Evolutionary conservation across 352 stramenopile species (phyloP).

Genomic region (Globisporangium cederbergense): DNA sequence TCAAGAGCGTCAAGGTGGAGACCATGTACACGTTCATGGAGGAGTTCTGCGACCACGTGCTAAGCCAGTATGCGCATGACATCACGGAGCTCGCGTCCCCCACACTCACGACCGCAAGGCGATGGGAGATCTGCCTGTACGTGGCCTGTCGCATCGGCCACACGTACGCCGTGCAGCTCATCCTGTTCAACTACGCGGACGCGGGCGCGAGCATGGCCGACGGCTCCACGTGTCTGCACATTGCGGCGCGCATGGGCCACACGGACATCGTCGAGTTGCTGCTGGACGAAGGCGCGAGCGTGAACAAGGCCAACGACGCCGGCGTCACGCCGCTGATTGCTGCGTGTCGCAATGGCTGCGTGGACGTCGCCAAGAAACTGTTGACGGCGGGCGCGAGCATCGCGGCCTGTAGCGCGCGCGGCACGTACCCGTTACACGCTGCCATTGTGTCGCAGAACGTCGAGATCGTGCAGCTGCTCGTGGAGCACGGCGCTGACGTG

Average conservation of each 20-base stretch:
- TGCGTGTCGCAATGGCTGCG: slow-evolving; percentile 60
- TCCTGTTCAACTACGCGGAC: slow-evolving; percentile 73
- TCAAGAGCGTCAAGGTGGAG: slow-evolving; percentile 58
- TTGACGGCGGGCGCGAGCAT: slow-evolving; percentile 48
- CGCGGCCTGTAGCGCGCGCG: slow-evolving; percentile 37
- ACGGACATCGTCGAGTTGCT: slow-evolving; percentile 59
- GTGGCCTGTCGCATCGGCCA: slow-evolving; percentile 71
- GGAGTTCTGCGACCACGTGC: slow-evolving; percentile 69
- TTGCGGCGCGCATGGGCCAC: slow-evolving; percentile 65
- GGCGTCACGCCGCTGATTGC: slow-evolving; percentile 74
- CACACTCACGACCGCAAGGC: slow-evolving; percentile 41
- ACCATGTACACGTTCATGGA: slow-evolving; percentile 80
- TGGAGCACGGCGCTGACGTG: slow-evolving; percentile 59
- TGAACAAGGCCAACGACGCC: slow-evolving; percentile 51
- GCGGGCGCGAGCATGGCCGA: slow-evolving; percentile 56
- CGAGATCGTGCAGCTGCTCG: slow-evolving; percentile 64
- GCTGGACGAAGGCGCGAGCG: slow-evolving; percentile 60
- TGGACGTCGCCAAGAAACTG: slow-evolving; percentile 50
- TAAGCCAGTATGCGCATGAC: slow-evolving; percentile 58
- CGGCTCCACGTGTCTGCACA: slow-evolving; percentile 68
- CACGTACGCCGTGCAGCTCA: slow-evolving; percentile 67
- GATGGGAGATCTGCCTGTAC: slow-evolving; percentile 77
- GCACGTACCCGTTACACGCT: slow-evolving; percentile 62
- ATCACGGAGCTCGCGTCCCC: slow-evolving; percentile 51
- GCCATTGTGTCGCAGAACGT: slow-evolving; percentile 64